Conservation (phyloP, 768 basidiomycete genomes). For the Tulasnella sp. region DNA sequence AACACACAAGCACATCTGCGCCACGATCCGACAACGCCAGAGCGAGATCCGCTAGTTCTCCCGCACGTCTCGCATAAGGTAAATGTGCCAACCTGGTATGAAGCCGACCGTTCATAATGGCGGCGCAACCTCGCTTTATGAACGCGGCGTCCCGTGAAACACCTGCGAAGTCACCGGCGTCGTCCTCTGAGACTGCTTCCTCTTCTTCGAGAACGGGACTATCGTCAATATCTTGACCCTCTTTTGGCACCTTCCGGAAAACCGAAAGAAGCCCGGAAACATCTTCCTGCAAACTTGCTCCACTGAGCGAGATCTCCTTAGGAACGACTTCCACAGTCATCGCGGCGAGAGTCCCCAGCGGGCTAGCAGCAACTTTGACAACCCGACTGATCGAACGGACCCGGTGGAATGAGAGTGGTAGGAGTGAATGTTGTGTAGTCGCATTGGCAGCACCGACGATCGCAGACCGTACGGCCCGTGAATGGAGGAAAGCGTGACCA, state of each 20-base stretch:
- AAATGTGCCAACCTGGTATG: too few relatives aligned
- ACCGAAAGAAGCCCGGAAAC: constrained; percentile 35
- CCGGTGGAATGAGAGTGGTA: constrained; percentile 55
- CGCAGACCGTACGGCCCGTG: constrained; percentile 36
- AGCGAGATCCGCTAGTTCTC: too few relatives aligned
- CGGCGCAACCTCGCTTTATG: background rate
- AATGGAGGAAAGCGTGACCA: constrained; percentile 83
- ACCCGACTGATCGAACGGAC: constrained; percentile 77
- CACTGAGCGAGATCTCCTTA: constrained; percentile 39
- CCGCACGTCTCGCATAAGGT: too few relatives aligned
- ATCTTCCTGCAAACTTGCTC: constrained; percentile 51
- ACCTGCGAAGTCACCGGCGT: background rate
- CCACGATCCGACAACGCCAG: constrained; percentile 16
- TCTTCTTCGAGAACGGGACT: background rate
- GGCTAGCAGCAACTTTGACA: constrained; percentile 70
- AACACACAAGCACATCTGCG: constrained; percentile 20
- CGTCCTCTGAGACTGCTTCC: background rate
- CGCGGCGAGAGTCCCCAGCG: constrained; percentile 79
- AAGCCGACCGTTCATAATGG: background rate
- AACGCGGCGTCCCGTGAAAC: background rate
- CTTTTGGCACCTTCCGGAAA: constrained; percentile 20
- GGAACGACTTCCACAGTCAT: constrained; percentile 62
- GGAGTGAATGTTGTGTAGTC: background rate
- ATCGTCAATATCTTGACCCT: constrained; percentile 19
- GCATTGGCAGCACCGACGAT: constrained; percentile 34